A percentile compares a stretch with the other conserved stretches of the same genome.
Evolutionary conservation across 179 eudicot species (phyloP).

Genomic region (Silene coronaria): DNA sequence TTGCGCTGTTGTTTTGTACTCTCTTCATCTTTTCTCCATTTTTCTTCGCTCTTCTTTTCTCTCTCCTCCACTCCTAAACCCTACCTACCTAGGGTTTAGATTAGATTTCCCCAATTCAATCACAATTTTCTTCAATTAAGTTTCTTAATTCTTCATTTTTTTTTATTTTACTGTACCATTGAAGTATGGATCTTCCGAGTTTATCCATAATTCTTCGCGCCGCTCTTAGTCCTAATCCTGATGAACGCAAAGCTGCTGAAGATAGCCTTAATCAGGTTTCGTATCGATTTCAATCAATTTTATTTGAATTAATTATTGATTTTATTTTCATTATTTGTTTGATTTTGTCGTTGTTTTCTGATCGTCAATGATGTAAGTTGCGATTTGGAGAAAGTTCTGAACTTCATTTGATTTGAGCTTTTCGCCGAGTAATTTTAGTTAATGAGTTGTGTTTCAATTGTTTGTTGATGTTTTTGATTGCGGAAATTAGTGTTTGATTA

Average conservation of each 20-base stretch:
- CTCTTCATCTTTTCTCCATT: not conserved
- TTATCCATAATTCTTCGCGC: conserved; percentile 74
- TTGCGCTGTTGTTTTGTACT: conserved; percentile 1
- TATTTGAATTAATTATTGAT: not conserved
- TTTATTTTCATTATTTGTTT: not conserved
- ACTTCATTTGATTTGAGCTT: not conserved
- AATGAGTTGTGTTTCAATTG: not conserved
- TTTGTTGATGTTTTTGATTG: not conserved
- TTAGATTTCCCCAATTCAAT: conserved; percentile 18
- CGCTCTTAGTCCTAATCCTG: conserved; percentile 91
- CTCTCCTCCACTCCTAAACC: conserved; percentile 26
- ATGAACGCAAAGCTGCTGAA: conserved; percentile 92
- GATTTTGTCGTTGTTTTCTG: not conserved
- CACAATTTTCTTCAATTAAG: not conserved
- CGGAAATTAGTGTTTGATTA: not conserved
- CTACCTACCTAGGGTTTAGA: conserved; percentile 30
- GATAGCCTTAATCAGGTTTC: conserved; percentile 79
- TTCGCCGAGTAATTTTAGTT: not conserved
- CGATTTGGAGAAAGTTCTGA: not conserved
- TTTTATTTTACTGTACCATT: conserved; percentile 23
- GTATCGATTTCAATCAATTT: not conserved
- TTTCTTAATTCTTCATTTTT: not conserved
- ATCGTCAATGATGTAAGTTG: not conserved
- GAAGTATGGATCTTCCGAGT: conserved; percentile 76
- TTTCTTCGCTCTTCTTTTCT: not conserved